Evolutionary conservation across 2,329 filamentous ascomycete species (phyloP), one percentile per base, ranked within the genome.

Genomic region (Lizonia empirigonia): DNA sequence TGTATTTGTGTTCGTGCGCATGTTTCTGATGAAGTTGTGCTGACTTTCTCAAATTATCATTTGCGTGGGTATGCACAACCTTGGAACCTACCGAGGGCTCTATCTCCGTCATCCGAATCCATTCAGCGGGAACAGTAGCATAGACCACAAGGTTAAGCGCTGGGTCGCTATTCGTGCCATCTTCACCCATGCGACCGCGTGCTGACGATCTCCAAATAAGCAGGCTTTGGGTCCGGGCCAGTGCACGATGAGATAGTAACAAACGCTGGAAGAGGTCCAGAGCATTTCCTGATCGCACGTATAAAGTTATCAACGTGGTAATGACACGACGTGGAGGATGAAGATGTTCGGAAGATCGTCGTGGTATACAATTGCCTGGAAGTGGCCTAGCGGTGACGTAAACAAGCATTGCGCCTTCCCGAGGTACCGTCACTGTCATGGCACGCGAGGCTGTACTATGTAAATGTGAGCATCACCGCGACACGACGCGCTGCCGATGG

Each of bases 311-410:
- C 10, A 4, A 13, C 8, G 9, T 20, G 32, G 18, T 13, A 23
- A 18, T 6, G 7, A 39, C 22, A 29, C n/a, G 23, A 36, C 3
- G 12, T 37, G 22, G 5, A 15, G 16, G 13, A 22, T 27, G 39
- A 48, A 40, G 50, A 41, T 40, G 36, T 13, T 35, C 42, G 36
- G 39, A 8, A 20, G 36, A 44, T 42, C 27, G 36, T 24, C 32
- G 13, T 29, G 24, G 20, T 35, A 41, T 44, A 44, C 34, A 44
- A 44, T 45, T 38, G 38, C 18, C 46, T 27, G 16, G 20, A 39
- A 27, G 24, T 20, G 18, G 48, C 13, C 32, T 56, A 46, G 47
- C 37, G 12, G 44, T 54, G 46, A 48, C 50, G 49, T 47, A 52
- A 51, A 34, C 26, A 26, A 37, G 32, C 16, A 20, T 37, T 19